These are phyloP conservation scores for Lichtheimia hyalospora DNA, from an alignment of 371 early-diverging fungal genomes.

Conservation along the genomic window DNA sequence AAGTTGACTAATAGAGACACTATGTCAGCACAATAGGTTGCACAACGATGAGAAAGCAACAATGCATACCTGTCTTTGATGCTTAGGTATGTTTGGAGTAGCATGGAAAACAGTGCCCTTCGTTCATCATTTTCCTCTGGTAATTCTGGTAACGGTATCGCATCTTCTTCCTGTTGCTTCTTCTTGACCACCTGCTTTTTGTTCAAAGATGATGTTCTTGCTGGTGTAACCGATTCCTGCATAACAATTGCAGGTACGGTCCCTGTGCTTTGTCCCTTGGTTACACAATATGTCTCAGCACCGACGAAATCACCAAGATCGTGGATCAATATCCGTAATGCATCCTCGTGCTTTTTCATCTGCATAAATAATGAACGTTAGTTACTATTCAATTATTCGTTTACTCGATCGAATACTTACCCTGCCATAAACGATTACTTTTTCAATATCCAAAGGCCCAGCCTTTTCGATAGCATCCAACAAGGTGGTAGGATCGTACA, in stretches of 20 bases:
- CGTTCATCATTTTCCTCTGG: slow-evolving; percentile 22
- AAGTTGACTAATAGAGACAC: slow-evolving; percentile 28
- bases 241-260: slow-evolving; percentile 15
- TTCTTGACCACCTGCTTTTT: slow-evolving; percentile 3
- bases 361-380: slow-evolving; percentile 9
- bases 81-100: slow-evolving; percentile 40
- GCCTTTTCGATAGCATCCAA: slow-evolving; percentile 25
- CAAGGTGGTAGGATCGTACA: slow-evolving; percentile 29
- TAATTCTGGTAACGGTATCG: slow-evolving; percentile 3
- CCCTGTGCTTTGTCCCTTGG: slow-evolving; percentile 49
- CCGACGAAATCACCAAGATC: slow-evolving; percentile 62
- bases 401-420: slow-evolving; percentile 23
- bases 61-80: slow-evolving; percentile 29
- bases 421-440: slow-evolving; percentile 49
- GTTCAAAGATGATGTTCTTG: slow-evolving; percentile 25
- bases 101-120: slow-evolving; percentile 32
- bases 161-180: slow-evolving; percentile 3
- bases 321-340: slow-evolving; percentile 53
- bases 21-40: no score
- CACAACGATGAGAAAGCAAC: not conserved
- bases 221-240: slow-evolving; percentile 9
- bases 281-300: slow-evolving; percentile 67
- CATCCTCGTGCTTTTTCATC: slow-evolving; percentile 54
- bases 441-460: slow-evolving; percentile 48
- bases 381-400: not conserved